phyloP scores from a whole-genome alignment of 495 filamentous ascomycete species.

The Xylaria flabelliformis region DNA sequence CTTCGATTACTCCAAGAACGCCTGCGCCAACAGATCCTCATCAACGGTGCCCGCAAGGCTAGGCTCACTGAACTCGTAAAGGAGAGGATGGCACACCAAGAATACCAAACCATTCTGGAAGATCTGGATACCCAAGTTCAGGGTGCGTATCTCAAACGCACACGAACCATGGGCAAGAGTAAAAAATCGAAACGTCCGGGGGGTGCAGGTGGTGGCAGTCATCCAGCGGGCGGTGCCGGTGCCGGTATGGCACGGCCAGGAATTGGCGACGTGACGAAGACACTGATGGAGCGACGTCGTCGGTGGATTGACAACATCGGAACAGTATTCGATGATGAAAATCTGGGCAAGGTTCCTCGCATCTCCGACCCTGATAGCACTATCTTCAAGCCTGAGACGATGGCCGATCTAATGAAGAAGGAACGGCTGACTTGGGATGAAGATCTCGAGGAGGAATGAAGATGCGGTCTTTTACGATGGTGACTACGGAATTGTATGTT shows the following conservation, averaged over 20 bases:
- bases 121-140: constrained; percentile 96
- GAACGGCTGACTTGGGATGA: constrained; percentile 82
- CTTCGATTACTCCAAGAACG: constrained; percentile 82
- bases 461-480: background rate
- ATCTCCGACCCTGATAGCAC: constrained; percentile 47
- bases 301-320: constrained; percentile 89
- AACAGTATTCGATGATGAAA: constrained; percentile 80
- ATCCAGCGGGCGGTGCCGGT: constrained; percentile 52
- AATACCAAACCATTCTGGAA: constrained; percentile 95
- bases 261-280: constrained; percentile 88
- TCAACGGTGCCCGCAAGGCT: constrained; percentile 89
- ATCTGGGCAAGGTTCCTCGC: constrained; percentile 55
- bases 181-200: constrained; percentile 90
- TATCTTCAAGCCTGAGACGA: constrained; percentile 67
- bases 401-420: constrained; percentile 63
- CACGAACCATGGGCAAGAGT: constrained; percentile 82
- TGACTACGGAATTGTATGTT: background rate
- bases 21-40: constrained; percentile 77
- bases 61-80: constrained; percentile 83
- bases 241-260: constrained; percentile 72
- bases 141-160: constrained; percentile 92
- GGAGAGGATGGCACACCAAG: constrained; percentile 91
- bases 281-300: constrained; percentile 84
- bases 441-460: constrained; percentile 63
- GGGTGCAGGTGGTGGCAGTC: constrained; percentile 60